phyloP scores from a whole-genome alignment of 2,329 filamentous ascomycete genomes.

The Zymoseptoria pseudotritici region DNA sequence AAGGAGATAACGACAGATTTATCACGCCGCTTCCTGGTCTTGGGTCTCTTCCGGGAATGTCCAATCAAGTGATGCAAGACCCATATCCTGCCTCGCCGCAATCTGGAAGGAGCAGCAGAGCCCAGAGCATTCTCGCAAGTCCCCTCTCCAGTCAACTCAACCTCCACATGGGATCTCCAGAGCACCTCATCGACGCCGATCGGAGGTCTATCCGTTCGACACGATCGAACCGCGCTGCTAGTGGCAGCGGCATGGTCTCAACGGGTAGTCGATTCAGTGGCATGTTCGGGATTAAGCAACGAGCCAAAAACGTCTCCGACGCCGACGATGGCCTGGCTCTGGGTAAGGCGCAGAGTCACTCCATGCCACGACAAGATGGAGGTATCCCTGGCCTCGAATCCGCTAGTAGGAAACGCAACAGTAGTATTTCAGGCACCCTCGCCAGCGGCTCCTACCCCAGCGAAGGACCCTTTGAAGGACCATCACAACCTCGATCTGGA shows the following conservation, averaged over 20 bases:
- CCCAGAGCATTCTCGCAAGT: constrained; percentile 42
- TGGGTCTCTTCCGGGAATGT: constrained; percentile 34
- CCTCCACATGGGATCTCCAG: constrained; percentile 34
- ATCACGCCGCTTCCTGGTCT: constrained; percentile 26
- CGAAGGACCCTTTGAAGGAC: constrained; percentile 15
- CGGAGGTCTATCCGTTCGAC: constrained; percentile 41
- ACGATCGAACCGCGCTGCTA: constrained; percentile 43
- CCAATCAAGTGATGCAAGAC: constrained; percentile 17
- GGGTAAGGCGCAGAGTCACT: constrained; percentile 62
- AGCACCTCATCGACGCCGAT: constrained; percentile 38
- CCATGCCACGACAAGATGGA: constrained; percentile 56
- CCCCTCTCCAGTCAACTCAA: constrained; percentile 41
- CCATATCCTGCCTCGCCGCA: constrained; percentile 37
- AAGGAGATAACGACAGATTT: constrained; percentile 23
- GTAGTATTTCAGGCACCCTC: constrained; percentile 43
- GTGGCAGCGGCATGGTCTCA: constrained; percentile 15
- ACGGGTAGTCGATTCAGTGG: constrained; percentile 46
- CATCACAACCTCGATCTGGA: constrained; percentile 8
- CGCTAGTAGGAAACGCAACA: constrained; percentile 39
- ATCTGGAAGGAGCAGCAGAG: constrained; percentile 34
- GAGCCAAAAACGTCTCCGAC: constrained; percentile 50
- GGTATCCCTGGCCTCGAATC: constrained; percentile 27
- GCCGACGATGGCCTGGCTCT: constrained; percentile 59
- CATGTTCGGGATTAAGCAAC: constrained; percentile 49
- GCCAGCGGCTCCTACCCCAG: constrained; percentile 36